Conservation (phyloP, 2,329 filamentous ascomycete genomes). For the Metarhizium humberi region DNA sequence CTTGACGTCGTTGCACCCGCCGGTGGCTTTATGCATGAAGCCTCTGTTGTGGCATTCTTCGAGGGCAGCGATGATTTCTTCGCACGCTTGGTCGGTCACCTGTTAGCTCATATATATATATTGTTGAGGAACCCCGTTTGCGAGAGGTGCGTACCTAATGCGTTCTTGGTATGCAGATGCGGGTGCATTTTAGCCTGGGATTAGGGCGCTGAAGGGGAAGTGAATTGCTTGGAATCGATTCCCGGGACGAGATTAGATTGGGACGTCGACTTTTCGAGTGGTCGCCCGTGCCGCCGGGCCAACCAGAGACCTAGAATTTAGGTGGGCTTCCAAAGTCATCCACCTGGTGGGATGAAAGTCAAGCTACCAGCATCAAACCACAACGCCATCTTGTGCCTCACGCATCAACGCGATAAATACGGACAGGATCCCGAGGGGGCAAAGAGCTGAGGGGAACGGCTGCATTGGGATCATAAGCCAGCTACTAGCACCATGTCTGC, state of each 20-base stretch:
- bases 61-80: slow-evolving; percentile 85
- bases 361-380: slow-evolving; percentile 2
- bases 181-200: slow-evolving; percentile 69
- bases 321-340: neutral
- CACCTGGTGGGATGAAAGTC: neutral
- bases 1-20: slow-evolving; percentile 85
- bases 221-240: neutral
- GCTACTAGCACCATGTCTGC: slow-evolving; percentile 2
- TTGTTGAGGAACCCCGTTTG: neutral
- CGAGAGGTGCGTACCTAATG: slow-evolving; percentile 52
- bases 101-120: neutral
- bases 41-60: slow-evolving; percentile 92
- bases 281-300: neutral
- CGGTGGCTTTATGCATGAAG: slow-evolving; percentile 84
- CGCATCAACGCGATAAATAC: neutral
- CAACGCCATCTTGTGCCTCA: neutral
- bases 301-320: slow-evolving; percentile 17
- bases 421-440: neutral
- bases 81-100: slow-evolving; percentile 60
- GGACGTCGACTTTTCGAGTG: neutral
- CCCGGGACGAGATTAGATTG: neutral
- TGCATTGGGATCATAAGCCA: neutral
- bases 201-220: neutral
- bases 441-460: neutral
- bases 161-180: slow-evolving; percentile 88